These are phyloP conservation scores for Plantago coronopus DNA, from an alignment of 305 asterid species.

Conservation along the genomic window DNA sequence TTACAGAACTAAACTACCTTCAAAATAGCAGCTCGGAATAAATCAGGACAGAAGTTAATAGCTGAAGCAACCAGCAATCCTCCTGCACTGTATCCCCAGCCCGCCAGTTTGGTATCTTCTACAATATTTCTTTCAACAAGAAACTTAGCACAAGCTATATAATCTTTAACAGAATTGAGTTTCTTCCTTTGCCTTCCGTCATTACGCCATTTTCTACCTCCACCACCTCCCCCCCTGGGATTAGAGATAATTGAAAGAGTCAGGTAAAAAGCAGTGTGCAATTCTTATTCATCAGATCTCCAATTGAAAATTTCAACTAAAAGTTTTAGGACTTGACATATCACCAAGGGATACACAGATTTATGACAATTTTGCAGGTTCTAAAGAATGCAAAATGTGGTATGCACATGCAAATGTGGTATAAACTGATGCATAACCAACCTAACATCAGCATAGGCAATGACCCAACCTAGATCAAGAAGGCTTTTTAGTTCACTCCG, in stretches of 20 bases:
- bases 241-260: slow-evolving; percentile 26
- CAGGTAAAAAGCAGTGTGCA: slow-evolving; percentile 15
- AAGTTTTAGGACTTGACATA: too few species aligned
- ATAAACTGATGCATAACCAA: slow-evolving; percentile 29
- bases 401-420: not conserved
- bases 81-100: slow-evolving; percentile 98
- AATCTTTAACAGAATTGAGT: slow-evolving; percentile 69
- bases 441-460: slow-evolving; percentile 98
- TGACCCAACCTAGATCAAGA: slow-evolving; percentile 98
- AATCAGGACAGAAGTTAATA: slow-evolving; percentile 61
- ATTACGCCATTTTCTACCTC: slow-evolving; percentile 68
- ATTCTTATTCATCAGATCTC: slow-evolving; percentile 8
- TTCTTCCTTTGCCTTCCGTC: slow-evolving; percentile 73
- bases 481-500: slow-evolving; percentile 90
- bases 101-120: slow-evolving; percentile 76
- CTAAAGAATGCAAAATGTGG: too few species aligned
- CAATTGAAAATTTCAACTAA: not conserved
- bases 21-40: slow-evolving; percentile 83
- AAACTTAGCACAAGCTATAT: slow-evolving; percentile 78
- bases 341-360: too few species aligned
- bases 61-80: slow-evolving; percentile 93
- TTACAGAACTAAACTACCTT: slow-evolving; percentile 43
- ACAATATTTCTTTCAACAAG: slow-evolving; percentile 62
- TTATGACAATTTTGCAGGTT: too few species aligned
- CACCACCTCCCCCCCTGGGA: slow-evolving; percentile 93